Evolutionary conservation across 768 basidiomycete genomes (phyloP).

Genomic region (Suillus bovinus): DNA sequence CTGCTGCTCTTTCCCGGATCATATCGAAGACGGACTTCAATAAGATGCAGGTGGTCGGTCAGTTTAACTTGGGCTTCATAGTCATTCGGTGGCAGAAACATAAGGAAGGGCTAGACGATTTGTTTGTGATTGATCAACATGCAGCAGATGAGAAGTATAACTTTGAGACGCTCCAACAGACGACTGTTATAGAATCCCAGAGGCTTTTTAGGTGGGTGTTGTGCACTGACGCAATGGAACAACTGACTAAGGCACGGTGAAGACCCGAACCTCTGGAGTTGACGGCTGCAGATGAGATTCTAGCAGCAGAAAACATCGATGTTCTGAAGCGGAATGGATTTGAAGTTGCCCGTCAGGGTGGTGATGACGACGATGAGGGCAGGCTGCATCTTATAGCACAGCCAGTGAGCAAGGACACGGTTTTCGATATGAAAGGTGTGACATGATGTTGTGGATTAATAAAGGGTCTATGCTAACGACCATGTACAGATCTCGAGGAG

Average conservation of each 20-base stretch:
- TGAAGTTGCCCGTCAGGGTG: conserved; percentile 65
- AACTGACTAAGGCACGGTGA: conserved; percentile 8
- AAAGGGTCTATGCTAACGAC: conserved; percentile 4
- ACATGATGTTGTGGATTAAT: conserved; percentile 1
- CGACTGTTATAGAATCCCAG: conserved; percentile 89
- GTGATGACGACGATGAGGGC: conserved; percentile 33
- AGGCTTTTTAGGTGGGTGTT: conserved; percentile 66
- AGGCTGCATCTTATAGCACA: conserved; percentile 74
- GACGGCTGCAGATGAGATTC: conserved; percentile 86
- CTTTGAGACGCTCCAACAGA: conserved; percentile 90
- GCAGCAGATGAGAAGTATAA: conserved; percentile 99
- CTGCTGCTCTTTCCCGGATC: conserved; percentile 73
- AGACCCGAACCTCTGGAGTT: conserved; percentile 81
- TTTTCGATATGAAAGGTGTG: conserved; percentile 85
- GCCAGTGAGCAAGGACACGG: conserved; percentile 89
- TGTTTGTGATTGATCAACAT: conserved; percentile 97
- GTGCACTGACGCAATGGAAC: background rate
- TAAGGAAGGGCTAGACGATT: conserved; percentile 61
- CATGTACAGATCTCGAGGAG: conserved; percentile 80
- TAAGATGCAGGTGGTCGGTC: conserved; percentile 83
- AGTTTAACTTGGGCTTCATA: conserved; percentile 97
- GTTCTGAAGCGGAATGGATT: conserved; percentile 87
- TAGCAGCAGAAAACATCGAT: conserved; percentile 86
- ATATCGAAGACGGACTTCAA: conserved; percentile 88
- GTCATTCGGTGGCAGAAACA: conserved; percentile 63